Evolutionary conservation across 495 filamentous ascomycete genomes (phyloP).

Genomic region (Penicillium subrubescens): DNA sequence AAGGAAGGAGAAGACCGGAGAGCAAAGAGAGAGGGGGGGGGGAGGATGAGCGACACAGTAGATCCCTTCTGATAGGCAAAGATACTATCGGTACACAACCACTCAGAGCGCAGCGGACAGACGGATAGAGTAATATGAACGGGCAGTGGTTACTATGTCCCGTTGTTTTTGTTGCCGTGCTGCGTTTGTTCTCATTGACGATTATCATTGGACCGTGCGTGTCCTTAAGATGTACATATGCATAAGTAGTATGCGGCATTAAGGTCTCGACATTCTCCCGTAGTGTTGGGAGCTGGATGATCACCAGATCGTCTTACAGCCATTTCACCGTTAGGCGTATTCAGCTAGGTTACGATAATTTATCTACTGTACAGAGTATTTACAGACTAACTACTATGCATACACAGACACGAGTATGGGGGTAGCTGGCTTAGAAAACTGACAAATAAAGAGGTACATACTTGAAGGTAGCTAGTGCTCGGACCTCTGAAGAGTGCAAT

Average conservation of each 20-base stretch:
- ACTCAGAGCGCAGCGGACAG: background rate
- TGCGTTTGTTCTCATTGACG: background rate
- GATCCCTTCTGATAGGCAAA: background rate
- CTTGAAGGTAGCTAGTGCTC: background rate
- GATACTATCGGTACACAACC: background rate
- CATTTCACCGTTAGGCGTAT: background rate
- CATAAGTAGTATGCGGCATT: background rate
- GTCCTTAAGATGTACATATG: background rate
- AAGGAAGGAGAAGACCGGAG: background rate
- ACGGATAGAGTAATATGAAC: background rate
- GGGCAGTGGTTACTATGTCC: background rate
- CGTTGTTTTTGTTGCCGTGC: background rate
- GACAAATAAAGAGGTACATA: background rate
- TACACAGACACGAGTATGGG: background rate
- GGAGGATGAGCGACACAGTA: background rate
- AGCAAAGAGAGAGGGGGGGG: background rate
- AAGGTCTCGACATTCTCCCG: constrained; percentile 3
- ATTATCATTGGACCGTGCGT: background rate
- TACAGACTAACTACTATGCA: background rate
- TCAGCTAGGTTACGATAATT: background rate
- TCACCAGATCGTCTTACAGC: background rate
- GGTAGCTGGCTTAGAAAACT: background rate
- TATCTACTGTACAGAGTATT: background rate
- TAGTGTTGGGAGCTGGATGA: background rate
- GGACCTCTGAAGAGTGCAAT: background rate